Evolutionary conservation across 768 basidiomycete species (phyloP).

Genomic region (Trametes coccinea): DNA sequence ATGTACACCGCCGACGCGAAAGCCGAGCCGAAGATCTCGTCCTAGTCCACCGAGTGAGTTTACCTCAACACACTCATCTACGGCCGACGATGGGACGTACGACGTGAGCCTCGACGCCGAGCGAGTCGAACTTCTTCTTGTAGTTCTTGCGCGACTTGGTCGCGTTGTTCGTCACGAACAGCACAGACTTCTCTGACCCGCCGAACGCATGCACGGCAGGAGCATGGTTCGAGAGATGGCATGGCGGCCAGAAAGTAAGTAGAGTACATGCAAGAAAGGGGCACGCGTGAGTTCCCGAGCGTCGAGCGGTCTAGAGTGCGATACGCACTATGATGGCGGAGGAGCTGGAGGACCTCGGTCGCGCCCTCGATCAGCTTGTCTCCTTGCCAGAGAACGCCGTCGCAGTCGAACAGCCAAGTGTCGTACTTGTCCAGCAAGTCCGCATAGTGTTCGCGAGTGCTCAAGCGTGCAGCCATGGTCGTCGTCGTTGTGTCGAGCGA

Average conservation of each 20-base stretch:
- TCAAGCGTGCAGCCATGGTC: constrained; percentile 28
- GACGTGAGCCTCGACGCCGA: constrained; percentile 81
- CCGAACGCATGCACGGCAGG: no score
- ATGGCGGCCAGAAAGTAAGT: no score
- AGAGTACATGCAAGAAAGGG: no score
- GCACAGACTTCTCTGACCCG: constrained; percentile 69
- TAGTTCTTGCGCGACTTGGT: constrained; percentile 87
- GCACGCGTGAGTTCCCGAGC: background rate
- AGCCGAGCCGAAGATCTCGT: constrained; percentile 96
- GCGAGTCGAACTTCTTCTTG: constrained; percentile 88
- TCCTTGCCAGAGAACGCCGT: constrained; percentile 93
- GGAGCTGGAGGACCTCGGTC: constrained; percentile 66
- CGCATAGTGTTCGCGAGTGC: constrained; percentile 34
- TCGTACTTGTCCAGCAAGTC: constrained; percentile 64
- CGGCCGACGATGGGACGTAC: constrained; percentile 47
- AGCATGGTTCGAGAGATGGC: no score
- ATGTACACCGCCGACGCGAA: constrained; percentile 84
- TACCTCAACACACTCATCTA: background rate
- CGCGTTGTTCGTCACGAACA: constrained; percentile 98
- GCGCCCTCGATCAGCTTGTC: constrained; percentile 78
- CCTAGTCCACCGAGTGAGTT: constrained; percentile 45
- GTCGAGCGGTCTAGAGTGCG: background rate
- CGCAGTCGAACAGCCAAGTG: constrained; percentile 96
- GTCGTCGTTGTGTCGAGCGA: background rate
- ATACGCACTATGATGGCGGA: constrained; percentile 70